These are phyloP conservation scores for Tricholoma hemisulphureum DNA, from an alignment of 768 basidiomycete genomes.

Conservation along the genomic window DNA sequence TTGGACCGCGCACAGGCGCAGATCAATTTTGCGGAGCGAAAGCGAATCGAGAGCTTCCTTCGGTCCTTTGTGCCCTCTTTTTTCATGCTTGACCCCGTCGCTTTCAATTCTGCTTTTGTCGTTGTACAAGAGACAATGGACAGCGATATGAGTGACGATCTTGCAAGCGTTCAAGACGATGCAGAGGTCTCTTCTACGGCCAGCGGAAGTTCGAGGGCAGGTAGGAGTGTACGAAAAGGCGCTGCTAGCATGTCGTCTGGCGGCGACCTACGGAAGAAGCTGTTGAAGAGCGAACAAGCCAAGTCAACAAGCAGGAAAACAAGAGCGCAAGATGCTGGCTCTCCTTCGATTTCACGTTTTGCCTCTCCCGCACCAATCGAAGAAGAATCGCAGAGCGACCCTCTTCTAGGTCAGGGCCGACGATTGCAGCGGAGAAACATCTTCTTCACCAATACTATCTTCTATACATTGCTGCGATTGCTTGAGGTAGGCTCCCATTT, in stretches of 20 bases:
- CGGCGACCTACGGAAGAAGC: conserved; percentile 74
- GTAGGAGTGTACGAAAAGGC: conserved; percentile 26
- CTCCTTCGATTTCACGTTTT: conserved; percentile 56
- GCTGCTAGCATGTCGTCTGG: conserved; percentile 31
- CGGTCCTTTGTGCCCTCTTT: conserved; percentile 75
- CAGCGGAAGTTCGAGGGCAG: conserved; percentile 39
- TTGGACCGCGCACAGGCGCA: conserved; percentile 85
- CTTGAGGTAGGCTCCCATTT: conserved; percentile 63
- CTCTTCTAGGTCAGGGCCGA: conserved; percentile 26
- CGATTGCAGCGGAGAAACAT: conserved; percentile 44
- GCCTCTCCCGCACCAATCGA: conserved; percentile 60
- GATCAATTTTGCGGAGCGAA: conserved; percentile 68
- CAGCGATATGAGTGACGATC: conserved; percentile 58
- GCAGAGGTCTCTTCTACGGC: conserved; percentile 38
- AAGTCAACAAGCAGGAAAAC: conserved; percentile 65
- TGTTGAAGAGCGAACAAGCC: conserved; percentile 81
- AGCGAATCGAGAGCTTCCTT: conserved; percentile 79
- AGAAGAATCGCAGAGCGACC: conserved; percentile 35
- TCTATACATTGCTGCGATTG: conserved; percentile 82
- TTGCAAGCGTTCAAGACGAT: conserved; percentile 34
- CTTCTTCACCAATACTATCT: conserved; percentile 88
- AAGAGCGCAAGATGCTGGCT: conserved; percentile 44
- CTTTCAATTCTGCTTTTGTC: conserved; percentile 70
- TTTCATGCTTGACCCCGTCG: conserved; percentile 68
- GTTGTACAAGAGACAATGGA: conserved; percentile 54